These are phyloP conservation scores for Musa balbisiana DNA, from an alignment of 202 grass and related monocot genomes.

Conservation along the genomic window DNA sequence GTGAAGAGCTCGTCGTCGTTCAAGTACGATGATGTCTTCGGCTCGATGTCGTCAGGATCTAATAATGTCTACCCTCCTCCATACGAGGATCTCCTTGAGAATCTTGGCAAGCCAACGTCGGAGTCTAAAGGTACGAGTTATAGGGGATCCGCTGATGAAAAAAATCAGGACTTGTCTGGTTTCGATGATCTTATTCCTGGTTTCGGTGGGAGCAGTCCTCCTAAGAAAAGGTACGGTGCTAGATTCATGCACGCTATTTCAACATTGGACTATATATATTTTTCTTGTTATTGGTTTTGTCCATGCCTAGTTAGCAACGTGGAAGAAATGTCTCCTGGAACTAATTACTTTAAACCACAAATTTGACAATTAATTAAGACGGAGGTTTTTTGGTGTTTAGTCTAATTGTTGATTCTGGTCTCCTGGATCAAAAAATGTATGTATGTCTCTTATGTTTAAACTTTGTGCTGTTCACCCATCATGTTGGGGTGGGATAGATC, in stretches of 20 bases:
- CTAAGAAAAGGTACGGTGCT: constrained; percentile 18
- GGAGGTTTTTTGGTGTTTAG: not conserved
- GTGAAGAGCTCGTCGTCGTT: constrained; percentile 24
- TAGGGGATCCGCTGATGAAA: not conserved
- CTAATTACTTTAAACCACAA: not conserved
- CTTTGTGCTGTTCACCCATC: not conserved
- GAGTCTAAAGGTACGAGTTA: not conserved
- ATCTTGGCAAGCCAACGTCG: constrained; percentile 30
- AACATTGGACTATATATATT: too few relatives aligned
- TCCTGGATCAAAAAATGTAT: not conserved
- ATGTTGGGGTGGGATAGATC: not conserved
- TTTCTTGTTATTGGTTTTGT: too few relatives aligned
- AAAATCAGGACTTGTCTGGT: constrained; percentile 19
- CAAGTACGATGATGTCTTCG: constrained; percentile 20
- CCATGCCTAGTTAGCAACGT: too few relatives aligned
- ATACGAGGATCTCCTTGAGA: constrained; percentile 61
- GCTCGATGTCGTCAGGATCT: constrained; percentile 12
- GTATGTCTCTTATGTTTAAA: not conserved
- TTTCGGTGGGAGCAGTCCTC: constrained; percentile 42
- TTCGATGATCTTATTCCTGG: constrained; percentile 86
- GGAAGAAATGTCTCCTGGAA: not conserved
- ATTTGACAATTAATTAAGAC: not conserved
- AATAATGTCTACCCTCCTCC: constrained; percentile 27
- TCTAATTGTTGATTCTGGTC: not conserved
- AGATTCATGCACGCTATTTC: not conserved